Conservation (phyloP, 83 land plant genomes). For the Larix sibirica region DNA sequence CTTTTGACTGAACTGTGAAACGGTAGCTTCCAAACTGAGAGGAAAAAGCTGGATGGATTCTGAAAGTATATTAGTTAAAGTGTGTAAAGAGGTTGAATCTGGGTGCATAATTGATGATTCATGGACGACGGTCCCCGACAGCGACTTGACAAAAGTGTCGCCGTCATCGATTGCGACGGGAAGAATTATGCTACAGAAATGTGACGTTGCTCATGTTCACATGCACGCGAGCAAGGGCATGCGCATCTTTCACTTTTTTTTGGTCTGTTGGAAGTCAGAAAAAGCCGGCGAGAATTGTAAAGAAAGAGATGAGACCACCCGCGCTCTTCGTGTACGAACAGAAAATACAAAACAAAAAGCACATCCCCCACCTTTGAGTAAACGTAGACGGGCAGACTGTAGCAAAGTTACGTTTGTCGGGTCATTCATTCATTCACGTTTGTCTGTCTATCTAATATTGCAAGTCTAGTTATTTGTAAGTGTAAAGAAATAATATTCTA, state of each 20-base stretch:
- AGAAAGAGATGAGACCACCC: no score
- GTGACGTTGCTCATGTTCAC: conserved; percentile 9
- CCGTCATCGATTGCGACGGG: conserved; percentile 4
- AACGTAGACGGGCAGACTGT: not conserved
- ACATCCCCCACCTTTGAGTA: no score
- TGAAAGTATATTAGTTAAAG: no score
- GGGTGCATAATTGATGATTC: no score
- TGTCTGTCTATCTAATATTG: no score
- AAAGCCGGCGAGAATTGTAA: conserved; percentile 4
- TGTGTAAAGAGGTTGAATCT: no score
- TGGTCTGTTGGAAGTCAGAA: conserved; percentile 2
- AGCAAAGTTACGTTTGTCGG: conserved; percentile 10
- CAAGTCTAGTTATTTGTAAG: no score
- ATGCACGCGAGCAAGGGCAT: conserved; percentile 15
- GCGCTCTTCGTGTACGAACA: not conserved
- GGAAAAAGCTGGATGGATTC: no score
- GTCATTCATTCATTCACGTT: not conserved
- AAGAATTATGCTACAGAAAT: not conserved
- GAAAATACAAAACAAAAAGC: not conserved
- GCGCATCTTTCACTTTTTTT: conserved; percentile 1
- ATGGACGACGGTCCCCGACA: not conserved
- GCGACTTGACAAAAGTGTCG: not conserved
- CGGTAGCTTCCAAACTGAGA: no score
- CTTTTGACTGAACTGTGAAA: no score
- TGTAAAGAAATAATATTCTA: no score